phyloP scores from a whole-genome alignment of 306 rosid genomes.

The Medicago truncatula region MtrunA17r5.0-ANR NC_053046.1:3465001-3465500 shows the following conservation, averaged over 20 bases:
- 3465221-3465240: conserved; percentile 17
- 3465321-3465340: conserved; percentile 3
- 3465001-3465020: conserved; percentile 25
- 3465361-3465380: conserved; percentile 7
- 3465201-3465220: conserved; percentile 15
- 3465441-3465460: conserved; percentile 94
- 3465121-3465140: conserved; percentile 13
- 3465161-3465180: conserved; percentile 11
- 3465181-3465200: conserved; percentile 27
- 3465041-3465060: conserved; percentile 27
- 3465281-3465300: conserved; percentile 18
- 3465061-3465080: conserved; percentile 30
- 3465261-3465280: conserved; percentile 15
- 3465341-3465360: conserved; percentile 7
- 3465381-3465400: conserved; percentile 16
- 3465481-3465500: conserved; percentile 92
- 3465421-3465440: conserved; percentile 44
- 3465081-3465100: conserved; percentile 33
- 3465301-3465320: conserved; percentile 13
- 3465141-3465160: conserved; percentile 20
- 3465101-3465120: neutral
- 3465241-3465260: neutral
- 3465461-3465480: conserved; percentile 98
- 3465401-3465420: conserved; percentile 13
- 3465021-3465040: conserved; percentile 15